These are phyloP conservation scores for Escovopsis sp. DNA, from an alignment of 2,329 filamentous ascomycete genomes.

Conservation along the genomic window DNA sequence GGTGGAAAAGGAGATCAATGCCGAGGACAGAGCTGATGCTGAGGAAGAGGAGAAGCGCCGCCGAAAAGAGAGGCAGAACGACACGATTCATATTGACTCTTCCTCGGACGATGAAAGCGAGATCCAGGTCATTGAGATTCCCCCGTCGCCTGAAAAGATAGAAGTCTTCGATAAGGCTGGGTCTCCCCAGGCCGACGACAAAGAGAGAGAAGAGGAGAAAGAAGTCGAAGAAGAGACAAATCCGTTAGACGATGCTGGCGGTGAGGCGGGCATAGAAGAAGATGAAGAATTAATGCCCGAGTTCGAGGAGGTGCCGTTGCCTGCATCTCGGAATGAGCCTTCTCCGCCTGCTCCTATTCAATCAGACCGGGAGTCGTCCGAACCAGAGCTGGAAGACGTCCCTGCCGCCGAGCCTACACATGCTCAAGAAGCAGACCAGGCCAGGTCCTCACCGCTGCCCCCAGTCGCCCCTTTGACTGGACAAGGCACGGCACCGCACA, in stretches of 20 bases:
- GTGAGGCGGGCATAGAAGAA: not conserved
- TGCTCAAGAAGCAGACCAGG: constrained; percentile 3
- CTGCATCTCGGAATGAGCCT: constrained; percentile 4
- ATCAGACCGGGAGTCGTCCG: constrained; percentile 20
- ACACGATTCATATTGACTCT: constrained; percentile 48
- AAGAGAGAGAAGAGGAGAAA: constrained; percentile 3
- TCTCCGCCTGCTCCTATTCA: constrained; percentile 2
- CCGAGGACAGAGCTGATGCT: constrained; percentile 44
- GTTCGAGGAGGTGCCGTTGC: constrained; percentile 23
- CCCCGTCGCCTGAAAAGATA: constrained; percentile 16
- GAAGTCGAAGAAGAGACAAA: not conserved
- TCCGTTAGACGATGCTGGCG: not conserved
- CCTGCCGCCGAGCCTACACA: not conserved
- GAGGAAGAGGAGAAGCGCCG: constrained; percentile 39
- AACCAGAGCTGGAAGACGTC: constrained; percentile 24
- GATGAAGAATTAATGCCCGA: constrained; percentile 11
- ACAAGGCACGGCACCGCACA: not conserved
- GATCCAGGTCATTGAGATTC: constrained; percentile 40
- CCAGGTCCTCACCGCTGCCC: constrained; percentile 7
- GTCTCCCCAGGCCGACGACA: constrained; percentile 1
- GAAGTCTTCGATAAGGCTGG: not conserved
- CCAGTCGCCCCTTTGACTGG: constrained; percentile 5
- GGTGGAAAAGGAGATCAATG: constrained; percentile 45
- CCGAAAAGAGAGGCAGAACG: constrained; percentile 27
- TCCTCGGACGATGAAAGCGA: constrained; percentile 44